Evolutionary conservation across 208 protist genomes (phyloP), one percentile per base, ranked within the genome.

Genomic region (Wallacemonas sp.): DNA sequence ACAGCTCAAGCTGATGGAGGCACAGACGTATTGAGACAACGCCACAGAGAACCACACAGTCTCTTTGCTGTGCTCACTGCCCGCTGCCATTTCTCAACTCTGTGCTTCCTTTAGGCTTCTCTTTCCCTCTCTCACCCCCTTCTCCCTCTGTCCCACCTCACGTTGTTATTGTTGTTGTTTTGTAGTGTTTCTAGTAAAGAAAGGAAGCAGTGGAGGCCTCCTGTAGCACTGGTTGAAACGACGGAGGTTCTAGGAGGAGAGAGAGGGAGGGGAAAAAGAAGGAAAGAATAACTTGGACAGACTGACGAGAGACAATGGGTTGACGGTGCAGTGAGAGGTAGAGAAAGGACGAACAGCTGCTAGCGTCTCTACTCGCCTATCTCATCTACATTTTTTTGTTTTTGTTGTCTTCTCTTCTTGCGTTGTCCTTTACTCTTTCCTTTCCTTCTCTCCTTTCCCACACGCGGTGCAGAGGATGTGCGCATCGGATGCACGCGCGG

Each of bases 21-120:
- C 88, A 1, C 91, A 96, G 64, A 73, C 74, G 12, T 96, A 96
- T 63, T 96, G n/a, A n/a, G n/a, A n/a, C n/a, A n/a, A n/a, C n/a
- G 78, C 48, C 10, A 15, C n/a, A n/a, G n/a, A n/a, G n/a, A n/a
- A n/a, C n/a, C n/a, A n/a, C n/a, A n/a, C n/a, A n/a, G n/a, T 42
- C 37, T 42, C 37, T 42, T 42, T 12, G 37, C 37, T 12, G 13
- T 42, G 12, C 17, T 17, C 37, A 42, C 17, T 42, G 12, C 17
- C 17, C 37, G 12, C 17, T 17, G 12, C 17, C 37, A n/a, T 17
- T 42, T 17, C 37, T 17, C 17, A n/a, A 12, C 17, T 12, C 37
- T 42, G 12, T 42, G 37, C n/a, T n/a, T n/a, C n/a, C n/a, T n/a
- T n/a, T n/a, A n/a, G n/a, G n/a, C 17, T 48, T 53, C 6, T 53